Evolutionary conservation across 1,284 basidiomycete genomes (phyloP).

Genomic region (Nidula niveotomentosa): DNA sequence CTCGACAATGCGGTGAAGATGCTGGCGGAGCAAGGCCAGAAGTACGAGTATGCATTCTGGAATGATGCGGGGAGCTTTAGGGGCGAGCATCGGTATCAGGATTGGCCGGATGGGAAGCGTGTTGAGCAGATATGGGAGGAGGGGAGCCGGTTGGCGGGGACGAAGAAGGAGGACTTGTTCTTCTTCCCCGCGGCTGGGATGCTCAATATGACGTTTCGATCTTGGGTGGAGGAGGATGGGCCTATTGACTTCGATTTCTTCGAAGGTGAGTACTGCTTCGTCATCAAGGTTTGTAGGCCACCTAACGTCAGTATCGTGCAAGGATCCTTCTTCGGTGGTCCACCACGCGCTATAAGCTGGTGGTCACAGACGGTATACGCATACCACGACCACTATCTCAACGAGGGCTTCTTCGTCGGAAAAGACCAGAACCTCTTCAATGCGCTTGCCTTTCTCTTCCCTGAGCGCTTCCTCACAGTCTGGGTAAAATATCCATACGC

Average conservation of each 20-base stretch:
- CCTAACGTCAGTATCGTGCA: background rate
- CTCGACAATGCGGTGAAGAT: constrained; percentile 37
- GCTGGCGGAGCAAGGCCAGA: constrained; percentile 14
- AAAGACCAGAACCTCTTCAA: constrained; percentile 56
- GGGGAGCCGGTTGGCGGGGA: constrained; percentile 22
- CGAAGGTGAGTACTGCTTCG: constrained; percentile 34
- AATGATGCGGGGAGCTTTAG: constrained; percentile 51
- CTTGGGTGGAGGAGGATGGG: constrained; percentile 44
- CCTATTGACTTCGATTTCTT: constrained; percentile 48
- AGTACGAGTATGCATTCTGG: constrained; percentile 54
- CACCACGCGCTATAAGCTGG: constrained; percentile 38
- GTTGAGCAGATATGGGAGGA: constrained; percentile 39
- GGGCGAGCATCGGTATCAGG: constrained; percentile 31
- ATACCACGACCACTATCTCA: constrained; percentile 47
- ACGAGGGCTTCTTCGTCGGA: constrained; percentile 44
- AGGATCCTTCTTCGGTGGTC: constrained; percentile 60
- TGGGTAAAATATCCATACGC: constrained; percentile 20
- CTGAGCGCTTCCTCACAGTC: constrained; percentile 41
- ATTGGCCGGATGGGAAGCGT: constrained; percentile 43
- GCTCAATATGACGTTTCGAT: constrained; percentile 17
- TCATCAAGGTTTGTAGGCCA: background rate
- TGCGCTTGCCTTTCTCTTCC: constrained; percentile 44
- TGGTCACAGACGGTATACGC: constrained; percentile 42
- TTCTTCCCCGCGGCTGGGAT: constrained; percentile 32
- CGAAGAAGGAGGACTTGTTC: constrained; percentile 34